phyloP scores from a whole-genome alignment of 495 filamentous ascomycete genomes.

The Lasiosphaeria miniovina region DNA sequence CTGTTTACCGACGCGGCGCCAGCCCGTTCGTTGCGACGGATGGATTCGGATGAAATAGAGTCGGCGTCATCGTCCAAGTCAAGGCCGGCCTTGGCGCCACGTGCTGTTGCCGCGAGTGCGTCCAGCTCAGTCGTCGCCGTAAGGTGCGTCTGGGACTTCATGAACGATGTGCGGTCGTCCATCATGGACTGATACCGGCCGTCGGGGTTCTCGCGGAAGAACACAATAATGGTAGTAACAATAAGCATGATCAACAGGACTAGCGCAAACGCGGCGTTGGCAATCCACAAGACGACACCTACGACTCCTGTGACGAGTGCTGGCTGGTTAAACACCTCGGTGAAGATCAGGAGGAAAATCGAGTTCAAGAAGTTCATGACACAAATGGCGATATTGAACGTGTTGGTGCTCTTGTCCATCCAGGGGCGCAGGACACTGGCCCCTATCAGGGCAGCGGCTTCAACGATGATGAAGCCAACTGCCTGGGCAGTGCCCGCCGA shows the following conservation, averaged over 20 bases:
- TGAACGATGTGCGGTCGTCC: conserved; percentile 94
- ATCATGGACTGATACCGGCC: conserved; percentile 95
- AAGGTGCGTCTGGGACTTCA: conserved; percentile 91
- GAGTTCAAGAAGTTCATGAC: conserved; percentile 88
- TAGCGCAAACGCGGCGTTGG: conserved; percentile 83
- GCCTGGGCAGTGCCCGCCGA: conserved; percentile 70
- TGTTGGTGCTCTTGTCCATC: conserved; percentile 99
- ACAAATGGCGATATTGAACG: conserved; percentile 92
- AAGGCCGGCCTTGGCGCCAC: conserved; percentile 74
- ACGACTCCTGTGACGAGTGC: conserved; percentile 89
- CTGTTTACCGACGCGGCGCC: conserved; percentile 5
- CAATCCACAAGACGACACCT: conserved; percentile 91
- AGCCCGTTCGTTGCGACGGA: conserved; percentile 25
- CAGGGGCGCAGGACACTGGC: conserved; percentile 84
- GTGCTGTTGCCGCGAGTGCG: conserved; percentile 87
- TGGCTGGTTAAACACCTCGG: conserved; percentile 81
- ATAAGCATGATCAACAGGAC: conserved; percentile 86
- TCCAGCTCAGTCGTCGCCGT: conserved; percentile 85
- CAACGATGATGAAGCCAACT: conserved; percentile 78
- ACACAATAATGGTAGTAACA: conserved; percentile 75
- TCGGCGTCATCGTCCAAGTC: conserved; percentile 80
- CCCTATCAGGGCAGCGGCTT: conserved; percentile 74
- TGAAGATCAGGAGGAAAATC: conserved; percentile 81
- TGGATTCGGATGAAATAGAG: conserved; percentile 52
- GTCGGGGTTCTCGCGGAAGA: conserved; percentile 94